Evolutionary conservation across 2,329 filamentous ascomycete species (phyloP), one percentile per base, ranked within the genome.

Genomic region (Stemphylium vesicarium): DNA sequence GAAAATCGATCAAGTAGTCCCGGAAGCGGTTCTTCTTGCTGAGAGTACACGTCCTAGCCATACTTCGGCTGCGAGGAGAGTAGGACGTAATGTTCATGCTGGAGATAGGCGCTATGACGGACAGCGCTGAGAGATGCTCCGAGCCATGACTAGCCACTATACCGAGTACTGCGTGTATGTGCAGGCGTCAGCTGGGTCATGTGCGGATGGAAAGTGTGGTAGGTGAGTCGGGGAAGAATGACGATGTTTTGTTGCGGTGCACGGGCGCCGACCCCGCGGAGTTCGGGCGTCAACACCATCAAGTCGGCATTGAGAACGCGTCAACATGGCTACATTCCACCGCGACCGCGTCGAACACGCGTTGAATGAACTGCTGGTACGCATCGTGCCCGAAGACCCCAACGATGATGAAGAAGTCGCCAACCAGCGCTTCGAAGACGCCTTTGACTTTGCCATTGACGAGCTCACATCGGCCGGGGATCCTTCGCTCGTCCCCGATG

Each of bases 301-400:
- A 35, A 33, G 15, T 35, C 29, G 41, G 40, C 11, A 10, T 7
- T 33, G 48, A 48, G 62, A 66, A 63, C 62, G 70, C 67, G 68
- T 62, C 69, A 52, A 26, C 59, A 73, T 73, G 71, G 67, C 70
- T 16, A 59, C 64, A 26, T 68, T 72, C 62, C 73, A 74, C 60
- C 65, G 65, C 36, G 78, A 86, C 75, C 90, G 91, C 79, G 85
- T 96, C 77, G 86, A 88, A 73, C 87, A 87, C 75, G 91, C 90
- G 73, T 87, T 96, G 73, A 86, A 90, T 73, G 88, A 89, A 76
- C 83, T 96, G 71, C 87, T 96, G 72, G 82, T 87, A 66, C 88
- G 89, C 70, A 80, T 94, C 55, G 81, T 95, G 51, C 89, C 90
- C 50, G 79, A 82, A 44, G 82, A 87, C 60, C 82, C 85, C 36